Evolutionary conservation across 2,329 filamentous ascomycete species (phyloP).

Genomic region (Acephala macrosclerotiorum): DNA sequence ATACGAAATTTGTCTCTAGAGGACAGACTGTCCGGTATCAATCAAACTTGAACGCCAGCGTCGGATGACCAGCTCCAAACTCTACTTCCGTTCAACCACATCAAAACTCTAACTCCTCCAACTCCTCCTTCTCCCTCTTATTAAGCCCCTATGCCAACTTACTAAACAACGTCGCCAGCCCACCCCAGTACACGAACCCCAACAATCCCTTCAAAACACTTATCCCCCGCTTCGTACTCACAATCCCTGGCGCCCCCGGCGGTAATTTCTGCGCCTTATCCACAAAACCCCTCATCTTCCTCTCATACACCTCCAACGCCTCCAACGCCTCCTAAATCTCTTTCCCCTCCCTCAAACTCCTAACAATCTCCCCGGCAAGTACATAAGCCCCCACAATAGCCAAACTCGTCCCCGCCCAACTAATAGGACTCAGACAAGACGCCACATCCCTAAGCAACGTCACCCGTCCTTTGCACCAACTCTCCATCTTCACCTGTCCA

Average conservation of each 20-base stretch:
- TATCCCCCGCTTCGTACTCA: slow-evolving; percentile 31
- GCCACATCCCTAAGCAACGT: slow-evolving; percentile 63
- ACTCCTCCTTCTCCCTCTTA: slow-evolving; percentile 11
- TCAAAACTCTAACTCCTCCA: slow-evolving; percentile 19
- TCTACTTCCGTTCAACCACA: background rate
- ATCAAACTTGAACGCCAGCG: background rate
- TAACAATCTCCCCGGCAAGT: slow-evolving; percentile 59
- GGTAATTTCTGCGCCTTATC: slow-evolving; percentile 47
- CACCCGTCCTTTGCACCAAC: slow-evolving; percentile 55
- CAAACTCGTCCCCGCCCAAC: slow-evolving; percentile 59
- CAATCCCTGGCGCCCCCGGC: slow-evolving; percentile 29
- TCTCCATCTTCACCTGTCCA: slow-evolving; percentile 52
- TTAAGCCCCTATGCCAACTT: slow-evolving; percentile 15
- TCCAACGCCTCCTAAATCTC: slow-evolving; percentile 42
- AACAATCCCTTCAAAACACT: slow-evolving; percentile 19
- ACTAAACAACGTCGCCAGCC: slow-evolving; percentile 18
- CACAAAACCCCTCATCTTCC: slow-evolving; percentile 53
- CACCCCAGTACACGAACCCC: slow-evolving; percentile 18
- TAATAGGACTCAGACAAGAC: slow-evolving; percentile 58
- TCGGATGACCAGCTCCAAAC: background rate
- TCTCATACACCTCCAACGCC: slow-evolving; percentile 54
- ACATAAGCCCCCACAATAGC: slow-evolving; percentile 61
- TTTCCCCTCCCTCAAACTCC: slow-evolving; percentile 2
- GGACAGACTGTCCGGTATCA: background rate
- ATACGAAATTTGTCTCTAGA: background rate